Evolutionary conservation across 1,139 yeast genomes (phyloP), one percentile per base, ranked within the genome.

Genomic region (Geotrichum histeridarum): DNA sequence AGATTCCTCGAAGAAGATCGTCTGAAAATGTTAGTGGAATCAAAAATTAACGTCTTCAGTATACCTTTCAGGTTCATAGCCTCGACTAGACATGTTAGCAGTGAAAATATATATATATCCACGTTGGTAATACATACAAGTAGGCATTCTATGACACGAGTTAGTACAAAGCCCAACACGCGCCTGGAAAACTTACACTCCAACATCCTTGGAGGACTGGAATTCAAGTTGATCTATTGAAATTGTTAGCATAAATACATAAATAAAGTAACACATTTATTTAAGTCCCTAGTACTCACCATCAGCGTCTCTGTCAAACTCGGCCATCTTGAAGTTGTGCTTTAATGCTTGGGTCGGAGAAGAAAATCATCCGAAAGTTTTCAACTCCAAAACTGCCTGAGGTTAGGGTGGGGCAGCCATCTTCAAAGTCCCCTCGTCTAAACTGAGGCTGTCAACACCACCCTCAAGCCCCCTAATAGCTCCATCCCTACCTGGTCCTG

Each of bases 1-100:
- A 93, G 70, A 93, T 87, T 76, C 89, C 79, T 67, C 57, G 57
- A 8, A 56, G 47, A 14, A 56, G 52, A 31, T 54, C 56, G 46
- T 56, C 59, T 56, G 36, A 5, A 37, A 18, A 9, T 5, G 38
- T 48, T 48, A 42, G 48, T 12, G 15, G 17, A 39, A 32, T 18
- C 8, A 32, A 15, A 49, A 35, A 15, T 11, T 9, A 30, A 14
- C 30, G 12, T 8, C 39, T 30, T 8, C 4, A 42, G 41, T 14
- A 11, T 54, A 56, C 59, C 59, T 54, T 56, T 56, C 42, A 56
- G 50, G 30, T 54, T 56, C 59, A 56, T 56, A 8, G 53, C 59
- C 51, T 56, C 59, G 32, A 56, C 59, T 56, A 42, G 17, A 50
- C 31, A 41, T 8, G 27, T 27, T 39, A 41, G 30, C 30, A 15